Evolutionary conservation across 345 rosid genomes (phyloP), one percentile per base, ranked within the genome.

Genomic region (Passiflora organensis): DNA sequence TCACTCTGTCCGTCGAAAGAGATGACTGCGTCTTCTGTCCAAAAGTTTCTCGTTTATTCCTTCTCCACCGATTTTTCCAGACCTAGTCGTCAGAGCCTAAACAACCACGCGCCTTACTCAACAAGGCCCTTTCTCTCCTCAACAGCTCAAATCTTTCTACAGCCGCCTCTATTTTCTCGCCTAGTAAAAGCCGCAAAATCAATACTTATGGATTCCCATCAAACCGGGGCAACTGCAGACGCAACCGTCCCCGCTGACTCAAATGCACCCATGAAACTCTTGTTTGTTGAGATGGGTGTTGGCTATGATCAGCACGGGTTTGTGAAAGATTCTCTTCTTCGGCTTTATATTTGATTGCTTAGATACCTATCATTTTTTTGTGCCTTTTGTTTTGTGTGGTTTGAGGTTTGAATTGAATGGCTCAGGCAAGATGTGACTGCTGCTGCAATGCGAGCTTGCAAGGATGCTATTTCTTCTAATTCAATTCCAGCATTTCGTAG

Each of bases 271-370:
- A 79, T 84, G 85, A 82, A 86, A 69, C 93, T 88, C 58, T 53
- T 88, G 67, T 91, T 91, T 67, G 98, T 91, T 43, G 98, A 88
- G 82, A 91, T 91, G 96, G 95, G 98, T 58, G 96, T 91, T n/a
- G 98, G 95, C 48, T 91, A 91, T 53, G 96, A 91, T 69, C 98
- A 91, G 67, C 96, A 88, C 53, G 98, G 98, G 98, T 91, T 48
- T 32, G 69, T 60, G 12, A 1, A 18, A 14, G 10, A 6, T 21
- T 48, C 22, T n/a, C 28, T n/a, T 2, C 47, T 54, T 43, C 25
- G 6, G 37, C 16, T 37, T 1, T 13, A 4, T 18, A 2, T 60
- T 42, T 13, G 22, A 17, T 55, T 18, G 11, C 3, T 10, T 55
- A 3, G 10, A 49, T 44, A 43, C 48, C 56, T 42, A 14, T 59